Evolutionary conservation across 1,284 basidiomycete species (phyloP), one percentile per base, ranked within the genome.

Genomic region (Ceratobasidium sp.): DNA sequence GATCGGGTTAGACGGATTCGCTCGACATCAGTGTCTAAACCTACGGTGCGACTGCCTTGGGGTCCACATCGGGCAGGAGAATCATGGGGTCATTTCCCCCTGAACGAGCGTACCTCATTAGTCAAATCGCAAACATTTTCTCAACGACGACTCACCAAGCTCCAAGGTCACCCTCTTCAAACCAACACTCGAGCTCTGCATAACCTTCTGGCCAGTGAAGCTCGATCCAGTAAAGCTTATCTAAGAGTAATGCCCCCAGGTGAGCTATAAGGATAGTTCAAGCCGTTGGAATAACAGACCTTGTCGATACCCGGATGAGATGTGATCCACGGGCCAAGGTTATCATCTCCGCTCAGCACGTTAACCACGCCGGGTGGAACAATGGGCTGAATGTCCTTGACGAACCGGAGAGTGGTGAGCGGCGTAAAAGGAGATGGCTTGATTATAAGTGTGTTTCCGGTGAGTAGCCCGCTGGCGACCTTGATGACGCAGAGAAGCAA

Each of bases 401-500:
- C 82, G 76, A 88, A 82, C 77, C 87, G 87, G 33, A 96, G 88
- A 20, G 95, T 95, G 35, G 96, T 95, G 62, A 98, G 88, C 10
- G 96, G 97, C 0, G 96, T 97, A 77, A 96, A 86, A 85, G 98
- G 97, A 48, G 95, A 95, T 10, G 96, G 94, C 85, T 98, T 96
- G 91, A 96, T 93, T 79, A 96, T 92, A 81, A 96, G 92, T 16
- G 93, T 93, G 85, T 94, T 96, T 66, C 95, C 95, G 60, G 91
- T 91, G 8, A 96, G 95, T 71, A 97, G 88, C 4, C 96, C 96
- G 33, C 96, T 96, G 8, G 92, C 95, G 71, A 96, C 88, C 86
- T 97, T 97, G 94, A 95, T 96, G 10, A 67, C 35, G 23, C 30
- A 23, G 46, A 76, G 73, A 1, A 30, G n/a, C 2, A 76, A 8